These are phyloP conservation scores for Trichoderma asperellum DNA, from an alignment of 2,329 filamentous ascomycete genomes.

Conservation along the genomic window DNA sequence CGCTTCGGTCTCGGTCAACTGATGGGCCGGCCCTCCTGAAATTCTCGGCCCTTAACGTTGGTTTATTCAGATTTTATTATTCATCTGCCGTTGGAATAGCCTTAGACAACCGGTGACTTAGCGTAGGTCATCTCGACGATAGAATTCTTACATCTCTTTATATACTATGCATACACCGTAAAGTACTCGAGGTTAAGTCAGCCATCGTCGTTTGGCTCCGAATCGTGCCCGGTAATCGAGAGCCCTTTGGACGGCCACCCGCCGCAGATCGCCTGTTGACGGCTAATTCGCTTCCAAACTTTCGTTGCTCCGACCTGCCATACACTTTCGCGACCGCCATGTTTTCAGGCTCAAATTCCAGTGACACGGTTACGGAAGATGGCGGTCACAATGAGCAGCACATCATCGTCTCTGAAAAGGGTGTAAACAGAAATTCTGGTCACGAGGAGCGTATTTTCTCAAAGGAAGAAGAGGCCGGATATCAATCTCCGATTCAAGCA, in stretches of 20 bases:
- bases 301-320: not conserved
- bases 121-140: not conserved
- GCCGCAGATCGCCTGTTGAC: not conserved
- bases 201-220: not conserved
- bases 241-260: not conserved
- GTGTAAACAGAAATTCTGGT: not conserved
- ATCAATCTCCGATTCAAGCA: not conserved
- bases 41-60: not conserved
- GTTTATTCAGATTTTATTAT: not conserved
- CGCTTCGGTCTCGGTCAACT: conserved; percentile 23
- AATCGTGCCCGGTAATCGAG: not conserved
- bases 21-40: conserved; percentile 17
- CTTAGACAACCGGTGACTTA: not conserved
- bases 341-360: conserved; percentile 14
- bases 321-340: not conserved
- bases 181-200: not conserved
- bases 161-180: not conserved
- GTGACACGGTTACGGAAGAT: conserved; percentile 11
- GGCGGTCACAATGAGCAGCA: not conserved
- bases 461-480: not conserved
- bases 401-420: conserved; percentile 8
- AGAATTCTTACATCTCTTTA: not conserved
- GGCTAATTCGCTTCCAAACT: not conserved
- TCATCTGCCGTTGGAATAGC: not conserved
- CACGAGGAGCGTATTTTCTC: not conserved